Evolutionary conservation across 108 stramenopile species (phyloP).

Genomic region (Cyclotella kingstonii): DNA sequence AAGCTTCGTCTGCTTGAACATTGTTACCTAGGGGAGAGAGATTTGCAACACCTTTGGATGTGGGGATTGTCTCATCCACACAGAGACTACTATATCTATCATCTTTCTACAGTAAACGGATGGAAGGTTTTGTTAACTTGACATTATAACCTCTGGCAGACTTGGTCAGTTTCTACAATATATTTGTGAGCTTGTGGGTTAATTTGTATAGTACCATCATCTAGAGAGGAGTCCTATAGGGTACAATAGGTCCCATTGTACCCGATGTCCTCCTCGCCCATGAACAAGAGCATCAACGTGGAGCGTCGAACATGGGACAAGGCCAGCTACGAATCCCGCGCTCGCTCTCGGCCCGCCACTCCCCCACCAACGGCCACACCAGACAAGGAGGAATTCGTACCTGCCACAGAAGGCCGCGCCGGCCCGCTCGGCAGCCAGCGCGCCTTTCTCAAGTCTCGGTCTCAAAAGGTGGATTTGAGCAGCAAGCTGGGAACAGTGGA

Average conservation of each 20-base stretch:
- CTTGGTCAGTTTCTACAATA: no score
- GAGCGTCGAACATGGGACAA: conserved; percentile 92
- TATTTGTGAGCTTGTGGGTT: no score
- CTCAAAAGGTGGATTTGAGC: conserved; percentile 72
- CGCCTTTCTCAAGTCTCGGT: conserved; percentile 89
- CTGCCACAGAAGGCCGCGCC: conserved; percentile 70
- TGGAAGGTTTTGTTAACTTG: no score
- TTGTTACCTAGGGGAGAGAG: no score
- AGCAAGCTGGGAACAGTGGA: conserved; percentile 86
- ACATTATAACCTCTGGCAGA: no score
- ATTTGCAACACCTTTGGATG: no score
- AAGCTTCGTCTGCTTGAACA: no score
- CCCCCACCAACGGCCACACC: conserved; percentile 10
- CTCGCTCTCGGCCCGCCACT: conserved; percentile 62
- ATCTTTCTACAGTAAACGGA: no score
- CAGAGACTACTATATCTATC: no score
- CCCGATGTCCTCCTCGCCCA: conserved; percentile 27
- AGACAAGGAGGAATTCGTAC: conserved; percentile 85
- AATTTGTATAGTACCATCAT: no score
- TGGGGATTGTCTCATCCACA: no score
- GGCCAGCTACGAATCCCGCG: conserved; percentile 82
- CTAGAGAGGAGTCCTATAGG: no score
- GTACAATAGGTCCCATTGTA: neutral
- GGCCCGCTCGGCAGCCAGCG: conserved; percentile 86
- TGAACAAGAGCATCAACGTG: conserved; percentile 66